Evolutionary conservation across 169 alveolate species (phyloP).

Genomic region (Theileria annulata): DNA sequence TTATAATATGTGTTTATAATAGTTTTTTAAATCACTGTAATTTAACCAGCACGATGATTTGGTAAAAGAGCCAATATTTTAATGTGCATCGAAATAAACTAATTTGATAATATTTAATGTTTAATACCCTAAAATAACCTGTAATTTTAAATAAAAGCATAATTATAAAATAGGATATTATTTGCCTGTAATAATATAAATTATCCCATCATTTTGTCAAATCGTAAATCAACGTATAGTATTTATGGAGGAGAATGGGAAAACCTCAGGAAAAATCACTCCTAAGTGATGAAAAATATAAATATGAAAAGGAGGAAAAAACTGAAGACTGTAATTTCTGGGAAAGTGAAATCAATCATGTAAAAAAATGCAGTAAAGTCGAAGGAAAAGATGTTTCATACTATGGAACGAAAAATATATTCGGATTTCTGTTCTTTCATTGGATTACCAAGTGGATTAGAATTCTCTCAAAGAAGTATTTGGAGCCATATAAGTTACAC

Average conservation of each 20-base stretch:
- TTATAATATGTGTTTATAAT: background rate
- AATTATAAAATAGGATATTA: background rate
- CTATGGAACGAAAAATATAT: slow-evolving; percentile 19
- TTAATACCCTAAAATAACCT: background rate
- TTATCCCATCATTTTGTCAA: background rate
- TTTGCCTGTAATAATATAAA: background rate
- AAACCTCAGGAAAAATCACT: background rate
- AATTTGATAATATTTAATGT: background rate
- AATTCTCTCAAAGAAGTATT: background rate
- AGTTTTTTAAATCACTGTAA: too few species aligned
- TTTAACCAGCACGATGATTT: background rate
- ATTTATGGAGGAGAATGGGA: slow-evolving; percentile 3
- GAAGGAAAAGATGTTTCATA: slow-evolving; percentile 9
- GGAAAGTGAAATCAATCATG: slow-evolving; percentile 10
- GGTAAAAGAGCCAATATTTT: background rate
- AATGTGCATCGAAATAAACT: background rate
- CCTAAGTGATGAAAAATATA: background rate
- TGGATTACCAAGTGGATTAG: slow-evolving; percentile 52
- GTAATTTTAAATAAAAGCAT: background rate
- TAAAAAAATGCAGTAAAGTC: slow-evolving; percentile 1
- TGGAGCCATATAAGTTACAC: slow-evolving; percentile 30
- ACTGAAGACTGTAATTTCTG: slow-evolving; percentile 14
- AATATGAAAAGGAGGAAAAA: background rate
- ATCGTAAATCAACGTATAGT: background rate
- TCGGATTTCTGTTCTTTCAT: slow-evolving; percentile 25